phyloP scores from a whole-genome alignment of 805 yeast genomes.

The Saccharomycopsis capsularis region DNA sequence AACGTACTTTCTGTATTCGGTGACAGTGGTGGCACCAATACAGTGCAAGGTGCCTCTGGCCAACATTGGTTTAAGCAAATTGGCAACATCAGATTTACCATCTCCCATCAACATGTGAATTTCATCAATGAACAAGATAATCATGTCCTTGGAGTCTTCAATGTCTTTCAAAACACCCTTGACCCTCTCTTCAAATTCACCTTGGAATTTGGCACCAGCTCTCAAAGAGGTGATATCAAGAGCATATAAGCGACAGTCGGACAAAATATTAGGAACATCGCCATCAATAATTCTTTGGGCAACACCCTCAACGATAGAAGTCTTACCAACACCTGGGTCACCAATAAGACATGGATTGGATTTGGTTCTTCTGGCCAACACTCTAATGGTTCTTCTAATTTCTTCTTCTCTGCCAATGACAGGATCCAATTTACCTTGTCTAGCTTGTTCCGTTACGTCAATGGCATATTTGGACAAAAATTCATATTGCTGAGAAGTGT shows the following conservation, averaged over 20 bases:
- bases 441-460: conserved; percentile 88
- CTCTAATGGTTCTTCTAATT: conserved; percentile 89
- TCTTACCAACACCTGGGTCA: conserved; percentile 99
- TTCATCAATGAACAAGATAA: conserved; percentile 91
- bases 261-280: conserved; percentile 87
- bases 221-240: conserved; percentile 93
- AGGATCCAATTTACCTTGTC: conserved; percentile 93
- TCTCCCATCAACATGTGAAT: conserved; percentile 99
- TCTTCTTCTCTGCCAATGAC: conserved; percentile 99
- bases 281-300: conserved; percentile 95
- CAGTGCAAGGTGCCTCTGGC: conserved; percentile 96
- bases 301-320: conserved; percentile 96
- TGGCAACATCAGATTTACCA: conserved; percentile 96
- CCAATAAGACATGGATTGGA: conserved; percentile 96
- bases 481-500: conserved; percentile 77
- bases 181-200: conserved; percentile 96
- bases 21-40: conserved; percentile 96
- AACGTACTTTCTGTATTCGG: conserved; percentile 86
- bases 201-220: conserved; percentile 98
- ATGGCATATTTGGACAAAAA: conserved; percentile 84
- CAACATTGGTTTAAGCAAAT: conserved; percentile 90
- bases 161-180: conserved; percentile 95
- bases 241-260: conserved; percentile 74
- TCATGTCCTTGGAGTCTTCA: conserved; percentile 78
- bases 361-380: conserved; percentile 93